Percentiles rank a stretch among this genome's conserved stretches.
phyloP scores from a whole-genome alignment of 2,329 filamentous ascomycete species.

The Neofusicoccum laricinum region DNA sequence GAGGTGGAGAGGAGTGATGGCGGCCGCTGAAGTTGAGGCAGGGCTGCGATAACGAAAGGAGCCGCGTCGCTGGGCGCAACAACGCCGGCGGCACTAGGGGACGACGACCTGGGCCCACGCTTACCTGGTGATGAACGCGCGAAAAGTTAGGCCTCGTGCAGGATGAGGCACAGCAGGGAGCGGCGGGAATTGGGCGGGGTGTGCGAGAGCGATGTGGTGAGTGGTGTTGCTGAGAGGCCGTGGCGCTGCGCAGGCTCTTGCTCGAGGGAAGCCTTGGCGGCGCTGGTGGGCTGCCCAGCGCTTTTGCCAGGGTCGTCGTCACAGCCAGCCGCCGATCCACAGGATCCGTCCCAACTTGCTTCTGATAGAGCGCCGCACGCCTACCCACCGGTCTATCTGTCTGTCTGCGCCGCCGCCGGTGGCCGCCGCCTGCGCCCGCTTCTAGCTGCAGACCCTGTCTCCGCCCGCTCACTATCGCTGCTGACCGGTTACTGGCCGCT shows the following conservation, averaged over 20 bases:
- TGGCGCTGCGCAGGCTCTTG: slow-evolving; percentile 9
- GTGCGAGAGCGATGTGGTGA: neutral
- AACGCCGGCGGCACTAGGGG: slow-evolving; percentile 1
- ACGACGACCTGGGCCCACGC: neutral
- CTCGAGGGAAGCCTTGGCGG: slow-evolving; percentile 1
- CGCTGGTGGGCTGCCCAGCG: neutral
- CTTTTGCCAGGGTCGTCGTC: neutral
- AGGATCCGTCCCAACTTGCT: neutral
- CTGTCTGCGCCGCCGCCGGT: no score
- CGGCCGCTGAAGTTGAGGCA: slow-evolving; percentile 6
- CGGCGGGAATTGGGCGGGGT: neutral
- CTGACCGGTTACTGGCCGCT: slow-evolving; percentile 14
- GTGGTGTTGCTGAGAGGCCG: neutral
- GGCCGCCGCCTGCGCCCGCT: neutral
- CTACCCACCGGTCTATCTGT: neutral
- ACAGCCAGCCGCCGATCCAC: slow-evolving; percentile 4
- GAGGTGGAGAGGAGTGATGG: neutral
- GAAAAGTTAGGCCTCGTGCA: neutral
- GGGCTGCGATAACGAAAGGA: slow-evolving; percentile 14
- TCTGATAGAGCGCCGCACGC: neutral
- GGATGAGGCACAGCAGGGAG: neutral
- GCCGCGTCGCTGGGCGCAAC: slow-evolving; percentile 13
- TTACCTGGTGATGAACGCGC: neutral
- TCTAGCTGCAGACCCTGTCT: neutral
- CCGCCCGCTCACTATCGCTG: neutral